These are phyloP conservation scores for Cryphonectria parasitica DNA, from an alignment of 2,329 filamentous ascomycete genomes.

Conservation along the genomic window DNA sequence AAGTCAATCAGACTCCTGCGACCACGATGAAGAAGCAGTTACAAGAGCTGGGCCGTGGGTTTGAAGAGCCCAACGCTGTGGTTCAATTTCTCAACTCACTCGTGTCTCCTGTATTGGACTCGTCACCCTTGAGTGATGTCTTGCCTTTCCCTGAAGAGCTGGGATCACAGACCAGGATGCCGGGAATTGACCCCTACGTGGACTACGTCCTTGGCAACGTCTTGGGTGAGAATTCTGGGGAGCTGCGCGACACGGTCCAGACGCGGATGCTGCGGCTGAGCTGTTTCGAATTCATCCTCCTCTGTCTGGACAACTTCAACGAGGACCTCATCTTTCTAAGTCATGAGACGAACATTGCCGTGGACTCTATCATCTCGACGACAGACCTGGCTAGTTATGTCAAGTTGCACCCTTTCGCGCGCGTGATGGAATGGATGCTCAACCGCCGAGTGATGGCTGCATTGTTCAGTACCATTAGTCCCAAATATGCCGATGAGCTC, in stretches of 20 bases:
- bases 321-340: conserved; percentile 88
- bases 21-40: conserved; percentile 66
- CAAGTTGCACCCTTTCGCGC: conserved; percentile 85
- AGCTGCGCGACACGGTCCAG: conserved; percentile 69
- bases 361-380: conserved; percentile 75
- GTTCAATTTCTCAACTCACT: conserved; percentile 76
- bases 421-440: conserved; percentile 98
- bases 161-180: conserved; percentile 72
- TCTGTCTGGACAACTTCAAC: conserved; percentile 85
- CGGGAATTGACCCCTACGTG: conserved; percentile 89
- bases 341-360: conserved; percentile 74
- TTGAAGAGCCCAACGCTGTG: conserved; percentile 86
- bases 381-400: conserved; percentile 80
- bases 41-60: conserved; percentile 73
- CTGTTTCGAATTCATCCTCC: conserved; percentile 81
- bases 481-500: conserved; percentile 60
- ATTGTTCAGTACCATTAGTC: conserved; percentile 76
- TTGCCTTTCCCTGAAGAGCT: conserved; percentile 87
- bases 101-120: conserved; percentile 65
- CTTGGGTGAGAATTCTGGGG: conserved; percentile 68
- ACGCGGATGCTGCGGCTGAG: conserved; percentile 74
- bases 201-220: conserved; percentile 87
- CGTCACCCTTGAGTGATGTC: conserved; percentile 68
- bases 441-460: conserved; percentile 85
- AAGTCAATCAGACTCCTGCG: conserved; percentile 36